Base-by-base conservation (phyloP, 1,139 yeast species). In the Scheffersomyces titani region DNA sequence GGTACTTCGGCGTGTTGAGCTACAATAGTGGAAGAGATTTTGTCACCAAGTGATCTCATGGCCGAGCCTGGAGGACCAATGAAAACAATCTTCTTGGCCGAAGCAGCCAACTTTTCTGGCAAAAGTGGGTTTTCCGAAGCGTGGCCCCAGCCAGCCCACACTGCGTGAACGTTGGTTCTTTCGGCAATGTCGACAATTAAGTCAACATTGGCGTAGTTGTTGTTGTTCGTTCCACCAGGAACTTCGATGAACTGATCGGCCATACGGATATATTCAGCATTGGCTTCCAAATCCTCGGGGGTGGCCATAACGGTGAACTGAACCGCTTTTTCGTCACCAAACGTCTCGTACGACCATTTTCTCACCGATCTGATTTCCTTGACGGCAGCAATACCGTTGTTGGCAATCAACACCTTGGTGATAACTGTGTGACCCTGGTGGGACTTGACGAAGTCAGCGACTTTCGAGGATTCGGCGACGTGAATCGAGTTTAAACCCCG, bases 61-160 rank as follows among this genome's bases (percentile, higher is more conserved):
- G 99, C 99, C 55, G 92, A 89, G 51, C 98, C 98, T 63, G 98
- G 98, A 57, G 98, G 99, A 62, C 99, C 99, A 71, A 94, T 94
- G 70, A 94, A 94, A 57, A 94, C 83, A 67, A 94, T 90, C 69
- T 84, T 90, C 74, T 92, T 89, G 57, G 93, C 92, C 19, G 97
- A 91, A 40, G 90, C 89, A 20, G 98, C 98, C 73, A 94, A 82
- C 72, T 84, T 87, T 76, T 94, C 99, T 50, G 99, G 99, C 64
- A 94, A 85, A 58, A 82, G 75, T 19, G 99, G 99, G 77, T 96
- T 94, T 78, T 94, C 99, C 22, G 97, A 91, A 47, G 99, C 99
- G 73, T 96, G 99, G 67, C 99, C 99, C 98, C 98, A 90, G 66
- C 99, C 99, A 45, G 99, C 99, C 99, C 99, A 94, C 59, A 94